phyloP scores from a whole-genome alignment of 2,329 filamentous ascomycete species.

The Xylariaceae sp. region DNA sequence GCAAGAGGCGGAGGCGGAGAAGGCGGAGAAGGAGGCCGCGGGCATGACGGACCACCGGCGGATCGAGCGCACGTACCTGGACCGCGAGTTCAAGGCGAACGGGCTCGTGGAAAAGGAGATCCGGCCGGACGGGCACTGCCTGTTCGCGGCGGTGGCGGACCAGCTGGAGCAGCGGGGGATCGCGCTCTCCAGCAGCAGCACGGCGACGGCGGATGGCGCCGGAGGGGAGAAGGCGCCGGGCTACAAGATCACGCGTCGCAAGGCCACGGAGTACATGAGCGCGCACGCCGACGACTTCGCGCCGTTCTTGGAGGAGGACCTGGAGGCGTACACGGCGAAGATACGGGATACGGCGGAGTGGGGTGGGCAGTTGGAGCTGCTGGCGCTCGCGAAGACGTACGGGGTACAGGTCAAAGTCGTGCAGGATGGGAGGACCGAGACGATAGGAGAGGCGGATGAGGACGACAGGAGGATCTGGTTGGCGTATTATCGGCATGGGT shows the following conservation, averaged over 20 bases:
- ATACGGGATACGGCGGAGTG: slow-evolving; percentile 88
- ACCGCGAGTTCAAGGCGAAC: slow-evolving; percentile 57
- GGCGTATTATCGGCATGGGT: slow-evolving; percentile 91
- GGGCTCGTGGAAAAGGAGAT: slow-evolving; percentile 73
- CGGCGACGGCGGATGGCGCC: background rate
- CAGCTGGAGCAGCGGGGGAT: slow-evolving; percentile 60
- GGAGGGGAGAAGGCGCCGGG: slow-evolving; percentile 27
- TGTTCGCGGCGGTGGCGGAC: slow-evolving; percentile 88
- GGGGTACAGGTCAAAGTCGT: slow-evolving; percentile 78
- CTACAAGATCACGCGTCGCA: slow-evolving; percentile 65
- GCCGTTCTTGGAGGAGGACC: slow-evolving; percentile 78
- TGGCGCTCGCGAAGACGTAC: slow-evolving; percentile 78
- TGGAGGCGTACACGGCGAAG: slow-evolving; percentile 68
- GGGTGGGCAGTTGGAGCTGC: slow-evolving; percentile 89
- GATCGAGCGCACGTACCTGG: slow-evolving; percentile 68
- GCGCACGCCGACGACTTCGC: slow-evolving; percentile 74
- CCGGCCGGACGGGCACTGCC: slow-evolving; percentile 85
- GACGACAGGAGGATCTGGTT: slow-evolving; percentile 69
- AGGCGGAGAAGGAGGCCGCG: slow-evolving; percentile 71
- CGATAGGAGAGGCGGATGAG: slow-evolving; percentile 54
- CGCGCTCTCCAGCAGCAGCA: slow-evolving; percentile 29
- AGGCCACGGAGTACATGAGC: slow-evolving; percentile 74
- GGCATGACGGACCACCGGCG: slow-evolving; percentile 69
- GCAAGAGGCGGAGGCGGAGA: slow-evolving; percentile 62
- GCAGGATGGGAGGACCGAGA: slow-evolving; percentile 77